Evolutionary conservation across 345 rosid genomes (phyloP).

Genomic region (Bruguiera parviflora): DNA sequence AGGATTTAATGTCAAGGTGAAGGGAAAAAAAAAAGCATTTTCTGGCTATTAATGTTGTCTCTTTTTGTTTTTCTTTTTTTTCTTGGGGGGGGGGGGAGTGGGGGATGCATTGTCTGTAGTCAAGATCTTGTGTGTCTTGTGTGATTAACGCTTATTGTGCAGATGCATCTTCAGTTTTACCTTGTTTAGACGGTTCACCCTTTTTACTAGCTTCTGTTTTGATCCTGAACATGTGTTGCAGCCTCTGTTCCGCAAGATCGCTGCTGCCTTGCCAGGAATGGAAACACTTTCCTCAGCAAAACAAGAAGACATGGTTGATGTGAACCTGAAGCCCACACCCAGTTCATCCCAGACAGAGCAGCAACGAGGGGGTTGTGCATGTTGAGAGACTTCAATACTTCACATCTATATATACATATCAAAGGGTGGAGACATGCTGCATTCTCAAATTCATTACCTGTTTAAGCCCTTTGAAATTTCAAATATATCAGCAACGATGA

Average conservation of each 20-base stretch:
- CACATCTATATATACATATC: too few relatives aligned
- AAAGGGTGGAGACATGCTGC: neutral
- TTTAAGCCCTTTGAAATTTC: neutral
- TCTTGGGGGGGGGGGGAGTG: neutral
- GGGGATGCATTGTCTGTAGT: too few relatives aligned
- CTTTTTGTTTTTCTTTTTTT: neutral
- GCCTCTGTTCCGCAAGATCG: slow-evolving; percentile 93
- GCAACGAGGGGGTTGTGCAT: slow-evolving; percentile 85
- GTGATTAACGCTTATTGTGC: neutral
- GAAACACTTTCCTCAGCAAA: slow-evolving; percentile 81
- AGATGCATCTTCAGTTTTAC: neutral
- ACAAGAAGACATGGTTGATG: slow-evolving; percentile 97
- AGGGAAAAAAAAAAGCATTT: neutral
- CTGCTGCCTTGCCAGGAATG: slow-evolving; percentile 98
- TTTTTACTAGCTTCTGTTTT: neutral
- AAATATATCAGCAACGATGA: neutral
- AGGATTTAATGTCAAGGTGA: slow-evolving; percentile 88
- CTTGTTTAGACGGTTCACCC: neutral
- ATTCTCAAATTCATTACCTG: slow-evolving; percentile 2
- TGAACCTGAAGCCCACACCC: slow-evolving; percentile 69
- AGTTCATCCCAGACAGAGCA: slow-evolving; percentile 74
- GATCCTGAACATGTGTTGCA: slow-evolving; percentile 30
- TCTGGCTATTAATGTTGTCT: neutral
- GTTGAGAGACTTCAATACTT: slow-evolving; percentile 33
- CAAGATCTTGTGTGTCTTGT: neutral